Evolutionary conservation across 2,329 filamentous ascomycete genomes (phyloP), one percentile per base, ranked within the genome.

Genomic region (Colletotrichum sp.): DNA sequence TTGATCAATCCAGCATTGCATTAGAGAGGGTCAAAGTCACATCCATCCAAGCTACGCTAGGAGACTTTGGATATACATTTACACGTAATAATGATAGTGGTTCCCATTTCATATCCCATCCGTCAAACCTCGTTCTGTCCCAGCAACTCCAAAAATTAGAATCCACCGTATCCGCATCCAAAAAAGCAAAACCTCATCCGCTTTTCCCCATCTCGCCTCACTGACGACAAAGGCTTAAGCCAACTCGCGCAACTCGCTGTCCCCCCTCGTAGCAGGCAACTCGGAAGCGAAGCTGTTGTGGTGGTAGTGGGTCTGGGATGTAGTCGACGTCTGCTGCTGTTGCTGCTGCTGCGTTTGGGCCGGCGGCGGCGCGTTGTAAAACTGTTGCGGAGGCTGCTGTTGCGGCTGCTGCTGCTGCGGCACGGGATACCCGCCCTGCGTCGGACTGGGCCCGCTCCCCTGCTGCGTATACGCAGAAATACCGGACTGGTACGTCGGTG

Each of bases 161-260:
- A 51, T 51, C 43, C 43, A 47, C 61, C 61, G 38, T 27, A n/a
- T 18, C 16, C 43, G 6, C n/a, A 24, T 51, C 43, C 43, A 24
- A 16, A 33, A 27, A 31, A 31, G 5, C 6, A n/a, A 29, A 33
- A 33, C 58, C 43, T 8, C 29, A 27, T 16, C 62, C 21, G 8
- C 51, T 61, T 61, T 47, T 68, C 15, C 4, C n/a, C 36, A 34
- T 18, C n/a, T 18, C 27, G 21, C 15, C 15, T 63, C 36, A 18
- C 1, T 18, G 38, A 43, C 31, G 34, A 62, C 33, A 33, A 15
- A 16, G 13, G 29, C 24, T 74, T 66, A 82, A 7, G 79, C 78
- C 72, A 84, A 70, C 73, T 84, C 82, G 66, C 79, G 79, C 62
- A 82, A 72, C 76, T 83, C 78, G 18, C 79, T 74, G 70, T 83